Conservation (phyloP, 2,329 filamentous ascomycete genomes). For the Aspergillus sp. region DNA sequence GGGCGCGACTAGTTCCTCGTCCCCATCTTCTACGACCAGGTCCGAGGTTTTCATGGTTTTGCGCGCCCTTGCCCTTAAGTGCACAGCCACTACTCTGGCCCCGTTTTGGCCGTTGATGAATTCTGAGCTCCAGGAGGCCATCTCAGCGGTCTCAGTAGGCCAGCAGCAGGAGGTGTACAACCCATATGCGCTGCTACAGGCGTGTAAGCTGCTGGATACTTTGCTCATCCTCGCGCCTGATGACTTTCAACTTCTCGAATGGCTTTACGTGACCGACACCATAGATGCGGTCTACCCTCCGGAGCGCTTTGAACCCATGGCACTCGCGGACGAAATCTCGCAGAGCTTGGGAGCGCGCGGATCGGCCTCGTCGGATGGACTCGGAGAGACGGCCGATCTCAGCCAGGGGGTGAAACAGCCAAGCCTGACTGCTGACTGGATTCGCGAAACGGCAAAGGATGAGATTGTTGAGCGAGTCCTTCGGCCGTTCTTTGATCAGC, state of each 20-base stretch:
- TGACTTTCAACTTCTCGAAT: constrained; percentile 97
- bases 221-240: constrained; percentile 86
- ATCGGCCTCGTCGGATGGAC: constrained; percentile 26
- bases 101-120: constrained; percentile 90
- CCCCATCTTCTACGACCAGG: constrained; percentile 84
- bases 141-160: constrained; percentile 71
- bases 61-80: constrained; percentile 77
- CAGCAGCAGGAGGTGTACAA: constrained; percentile 75
- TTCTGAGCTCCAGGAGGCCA: constrained; percentile 75
- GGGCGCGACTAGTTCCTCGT: constrained; percentile 79
- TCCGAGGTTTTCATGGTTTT: constrained; percentile 89
- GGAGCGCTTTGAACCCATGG: constrained; percentile 66
- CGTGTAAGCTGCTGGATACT: constrained; percentile 88
- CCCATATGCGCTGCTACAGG: constrained; percentile 77
- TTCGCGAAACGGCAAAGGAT: constrained; percentile 56
- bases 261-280: constrained; percentile 96
- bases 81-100: constrained; percentile 75
- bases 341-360: constrained; percentile 65
- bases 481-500: constrained; percentile 82
- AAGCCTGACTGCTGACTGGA: constrained; percentile 48
- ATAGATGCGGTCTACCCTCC: constrained; percentile 92
- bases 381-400: constrained; percentile 32
- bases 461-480: constrained; percentile 75
- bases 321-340: constrained; percentile 80
- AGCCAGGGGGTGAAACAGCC: constrained; percentile 39